Percentiles rank a stretch among this genome's conserved stretches.
These are phyloP conservation scores for Xylaria flabelliformis DNA, from an alignment of 495 filamentous ascomycete species.

Conservation along the genomic window DNA sequence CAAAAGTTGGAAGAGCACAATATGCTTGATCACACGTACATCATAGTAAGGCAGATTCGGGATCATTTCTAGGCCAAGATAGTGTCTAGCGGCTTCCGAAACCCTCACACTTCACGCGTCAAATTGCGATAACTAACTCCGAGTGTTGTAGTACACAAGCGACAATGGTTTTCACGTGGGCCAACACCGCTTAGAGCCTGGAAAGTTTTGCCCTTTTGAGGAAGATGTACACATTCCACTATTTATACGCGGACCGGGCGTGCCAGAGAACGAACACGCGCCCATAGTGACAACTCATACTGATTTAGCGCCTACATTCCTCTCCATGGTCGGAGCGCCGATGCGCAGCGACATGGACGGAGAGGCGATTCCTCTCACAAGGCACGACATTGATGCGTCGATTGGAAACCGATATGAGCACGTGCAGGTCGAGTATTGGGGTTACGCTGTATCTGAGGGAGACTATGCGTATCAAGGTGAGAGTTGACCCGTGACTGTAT, in stretches of 20 bases:
- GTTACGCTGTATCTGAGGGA: slow-evolving; percentile 45
- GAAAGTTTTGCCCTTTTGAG: slow-evolving; percentile 63
- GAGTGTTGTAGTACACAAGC: slow-evolving; percentile 50
- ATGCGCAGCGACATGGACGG: slow-evolving; percentile 35
- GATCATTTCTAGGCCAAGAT: background rate
- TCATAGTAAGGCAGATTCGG: slow-evolving; percentile 35
- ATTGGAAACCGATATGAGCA: slow-evolving; percentile 44
- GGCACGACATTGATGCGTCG: slow-evolving; percentile 21
- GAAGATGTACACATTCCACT: slow-evolving; percentile 67
- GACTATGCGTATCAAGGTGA: slow-evolving; percentile 13
- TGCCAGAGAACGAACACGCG: slow-evolving; percentile 35
- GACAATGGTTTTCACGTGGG: slow-evolving; percentile 70
- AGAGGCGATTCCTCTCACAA: slow-evolving; percentile 41
- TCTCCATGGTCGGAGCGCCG: slow-evolving; percentile 18
- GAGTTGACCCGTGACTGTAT: background rate
- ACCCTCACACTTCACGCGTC: background rate
- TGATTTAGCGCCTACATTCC: slow-evolving; percentile 24
- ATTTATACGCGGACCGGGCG: slow-evolving; percentile 56
- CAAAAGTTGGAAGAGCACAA: slow-evolving; percentile 51
- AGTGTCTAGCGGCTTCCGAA: background rate
- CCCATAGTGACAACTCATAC: slow-evolving; percentile 16
- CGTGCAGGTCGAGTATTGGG: slow-evolving; percentile 63
- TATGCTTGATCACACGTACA: slow-evolving; percentile 57
- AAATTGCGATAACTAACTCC: background rate
- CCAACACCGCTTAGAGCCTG: slow-evolving; percentile 64